Percentiles rank a stretch among this genome's conserved stretches.
Evolutionary conservation across 805 yeast species (phyloP).

Genomic region (Candida ovalis): DNA sequence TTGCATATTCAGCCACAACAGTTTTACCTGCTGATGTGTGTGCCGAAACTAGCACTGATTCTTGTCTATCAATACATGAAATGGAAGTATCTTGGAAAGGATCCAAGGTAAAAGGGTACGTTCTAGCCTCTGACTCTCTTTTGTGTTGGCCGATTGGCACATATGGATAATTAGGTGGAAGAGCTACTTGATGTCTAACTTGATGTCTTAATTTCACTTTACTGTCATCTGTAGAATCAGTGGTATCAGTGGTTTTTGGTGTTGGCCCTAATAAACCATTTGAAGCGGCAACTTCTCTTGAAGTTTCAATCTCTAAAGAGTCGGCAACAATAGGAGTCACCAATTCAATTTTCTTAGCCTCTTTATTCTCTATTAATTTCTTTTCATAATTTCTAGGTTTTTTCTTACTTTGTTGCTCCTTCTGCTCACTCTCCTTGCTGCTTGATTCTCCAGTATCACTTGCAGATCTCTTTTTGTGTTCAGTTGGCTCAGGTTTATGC

Average conservation of each 20-base stretch:
- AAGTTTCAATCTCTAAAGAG: slow-evolving; percentile 82
- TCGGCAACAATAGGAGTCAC: slow-evolving; percentile 78
- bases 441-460: slow-evolving; percentile 6
- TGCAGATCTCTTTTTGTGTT: slow-evolving; percentile 14
- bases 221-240: slow-evolving; percentile 21
- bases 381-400: slow-evolving; percentile 31
- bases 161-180: slow-evolving; percentile 89
- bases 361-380: slow-evolving; percentile 18
- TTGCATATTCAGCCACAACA: slow-evolving; percentile 95
- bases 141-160: slow-evolving; percentile 85
- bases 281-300: slow-evolving; percentile 82
- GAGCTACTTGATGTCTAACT: slow-evolving; percentile 96
- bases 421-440: slow-evolving; percentile 4
- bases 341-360: slow-evolving; percentile 18
- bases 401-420: slow-evolving; percentile 20
- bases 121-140: slow-evolving; percentile 73
- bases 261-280: slow-evolving; percentile 50
- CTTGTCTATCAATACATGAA: slow-evolving; percentile 91
- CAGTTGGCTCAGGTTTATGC: slow-evolving; percentile 2
- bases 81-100: slow-evolving; percentile 97
- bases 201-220: slow-evolving; percentile 78
- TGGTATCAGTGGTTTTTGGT: slow-evolving; percentile 33
- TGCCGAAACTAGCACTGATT: slow-evolving; percentile 94
- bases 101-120: slow-evolving; percentile 89
- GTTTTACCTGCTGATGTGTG: slow-evolving; percentile 98